Evolutionary conservation across 257 asterid genomes (phyloP), one percentile per base, ranked within the genome.

Genomic region (Coffea eugenioides): DNA sequence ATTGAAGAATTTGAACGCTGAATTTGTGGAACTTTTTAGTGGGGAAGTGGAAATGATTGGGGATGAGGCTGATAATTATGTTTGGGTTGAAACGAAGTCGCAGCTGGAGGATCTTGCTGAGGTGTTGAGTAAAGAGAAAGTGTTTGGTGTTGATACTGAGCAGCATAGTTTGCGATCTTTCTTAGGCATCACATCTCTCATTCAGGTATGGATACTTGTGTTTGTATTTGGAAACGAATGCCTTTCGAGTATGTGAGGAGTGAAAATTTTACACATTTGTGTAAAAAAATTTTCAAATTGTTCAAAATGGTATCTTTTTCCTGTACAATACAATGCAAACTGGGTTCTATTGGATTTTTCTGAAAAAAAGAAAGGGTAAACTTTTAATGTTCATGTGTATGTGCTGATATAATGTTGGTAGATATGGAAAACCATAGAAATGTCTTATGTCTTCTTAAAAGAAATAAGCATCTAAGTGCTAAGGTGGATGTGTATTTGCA

Each of bases 131-230:
- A 84, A 87, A 16, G 93, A 92, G 90, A 87, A 71, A 73, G 92
- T 90, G n/a, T 92, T 93, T 76, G 97, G 87, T 3, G 99, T 93
- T 49, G 99, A 95, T 77, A 93, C 97, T 0, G 99, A 95, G 90
- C 99, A 95, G 88, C 97, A 95, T 66, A 86, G 97, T 80, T 85
- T 89, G 69, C 89, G 98, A 80, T 92, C 99, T 71, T 95, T 91
- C 87, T 84, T 93, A 69, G 99, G 99, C 71, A 90, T 95, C 86
- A 93, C 97, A 6, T 93, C 97, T 75, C 95, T 95, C 36, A 80
- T 95, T 84, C 98, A 95, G 98, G 98, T 94, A 23, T n/a, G 25
- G n/a, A 62, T 62, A 1, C 20, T 23, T n/a, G 8, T 62, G 8
- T 61, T 14, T 48, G 0, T 48, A 39, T 39, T 39, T 2, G 43